Evolutionary conservation across 2,329 filamentous ascomycete genomes (phyloP).

Genomic region (Aspergillus sp.): DNA sequence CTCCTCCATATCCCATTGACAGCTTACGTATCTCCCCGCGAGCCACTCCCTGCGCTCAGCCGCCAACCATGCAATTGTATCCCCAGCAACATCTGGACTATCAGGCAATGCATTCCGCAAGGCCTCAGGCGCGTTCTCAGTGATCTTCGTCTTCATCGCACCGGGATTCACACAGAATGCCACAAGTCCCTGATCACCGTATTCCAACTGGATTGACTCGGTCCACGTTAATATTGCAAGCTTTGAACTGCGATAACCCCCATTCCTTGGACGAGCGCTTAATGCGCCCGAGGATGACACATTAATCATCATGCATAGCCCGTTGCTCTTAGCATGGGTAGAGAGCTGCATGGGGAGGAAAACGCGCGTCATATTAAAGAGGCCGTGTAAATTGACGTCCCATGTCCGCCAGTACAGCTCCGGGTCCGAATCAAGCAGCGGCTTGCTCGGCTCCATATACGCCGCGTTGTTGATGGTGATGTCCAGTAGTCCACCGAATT

Average conservation of each 20-base stretch:
- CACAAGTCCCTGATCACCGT: slow-evolving; percentile 44
- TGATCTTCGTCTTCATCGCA: slow-evolving; percentile 37
- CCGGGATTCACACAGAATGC: slow-evolving; percentile 45
- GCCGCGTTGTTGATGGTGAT: slow-evolving; percentile 51
- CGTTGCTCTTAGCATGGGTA: slow-evolving; percentile 25
- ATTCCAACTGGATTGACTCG: slow-evolving; percentile 51
- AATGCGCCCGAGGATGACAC: slow-evolving; percentile 44
- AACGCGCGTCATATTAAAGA: slow-evolving; percentile 46
- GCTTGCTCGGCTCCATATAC: slow-evolving; percentile 23
- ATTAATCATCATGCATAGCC: slow-evolving; percentile 43
- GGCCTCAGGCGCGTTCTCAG: slow-evolving; percentile 19
- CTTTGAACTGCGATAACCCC: slow-evolving; percentile 51
- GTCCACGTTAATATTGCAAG: slow-evolving; percentile 51
- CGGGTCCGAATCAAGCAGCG: slow-evolving; percentile 37
- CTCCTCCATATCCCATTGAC: slow-evolving; percentile 52
- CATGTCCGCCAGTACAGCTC: slow-evolving; percentile 44
- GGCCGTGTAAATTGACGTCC: slow-evolving; percentile 52
- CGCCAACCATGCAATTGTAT: slow-evolving; percentile 47
- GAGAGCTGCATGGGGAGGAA: slow-evolving; percentile 46
- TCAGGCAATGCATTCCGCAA: slow-evolving; percentile 31
- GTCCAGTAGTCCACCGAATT: neutral
- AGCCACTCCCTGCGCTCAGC: slow-evolving; percentile 47
- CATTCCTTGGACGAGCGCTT: slow-evolving; percentile 26
- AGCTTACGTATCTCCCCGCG: slow-evolving; percentile 45
- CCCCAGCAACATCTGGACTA: slow-evolving; percentile 41